Percentiles rank a stretch among this genome's conserved stretches.
phyloP scores from a whole-genome alignment of 1,284 basidiomycete species.

The Coniophora puteana region DNA sequence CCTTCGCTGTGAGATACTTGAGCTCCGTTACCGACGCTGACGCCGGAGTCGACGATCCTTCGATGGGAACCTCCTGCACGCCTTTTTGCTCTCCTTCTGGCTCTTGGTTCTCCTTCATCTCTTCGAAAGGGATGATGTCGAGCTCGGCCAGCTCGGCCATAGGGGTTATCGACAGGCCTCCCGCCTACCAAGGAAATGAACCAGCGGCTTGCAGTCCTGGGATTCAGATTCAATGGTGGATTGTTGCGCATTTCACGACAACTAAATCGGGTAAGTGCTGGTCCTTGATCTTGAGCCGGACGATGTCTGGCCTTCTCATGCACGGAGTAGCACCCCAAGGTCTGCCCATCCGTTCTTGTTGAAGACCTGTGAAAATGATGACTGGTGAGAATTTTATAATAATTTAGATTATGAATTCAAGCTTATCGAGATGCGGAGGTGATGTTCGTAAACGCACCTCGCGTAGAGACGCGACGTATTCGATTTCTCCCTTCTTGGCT shows the following conservation, averaged over 20 bases:
- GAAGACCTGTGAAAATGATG: slow-evolving; percentile 17
- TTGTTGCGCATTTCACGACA: slow-evolving; percentile 10
- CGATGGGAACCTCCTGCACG: neutral
- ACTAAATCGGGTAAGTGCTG: slow-evolving; percentile 14
- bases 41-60: neutral
- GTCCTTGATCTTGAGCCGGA: slow-evolving; percentile 16
- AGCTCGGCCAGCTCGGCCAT: neutral
- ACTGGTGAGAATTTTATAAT: too few relatives aligned
- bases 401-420: too few relatives aligned
- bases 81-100: too few relatives aligned
- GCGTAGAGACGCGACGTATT: slow-evolving; percentile 9
- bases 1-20: slow-evolving; percentile 10
- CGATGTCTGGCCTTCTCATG: slow-evolving; percentile 1
- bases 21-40: too few relatives aligned
- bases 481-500: slow-evolving; percentile 5
- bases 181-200: slow-evolving; percentile 15
- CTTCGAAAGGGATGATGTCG: slow-evolving; percentile 2
- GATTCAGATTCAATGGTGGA: slow-evolving; percentile 1
- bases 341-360: slow-evolving; percentile 14
- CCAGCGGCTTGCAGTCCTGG: slow-evolving; percentile 10
- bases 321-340: slow-evolving; percentile 20
- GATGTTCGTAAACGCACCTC: slow-evolving; percentile 4
- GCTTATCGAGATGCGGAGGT: neutral
- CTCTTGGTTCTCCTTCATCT: slow-evolving; percentile 7
- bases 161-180: slow-evolving; percentile 13